Base-by-base conservation (phyloP, 139 green algal genomes). In the Coelastrella sp. region DNA sequence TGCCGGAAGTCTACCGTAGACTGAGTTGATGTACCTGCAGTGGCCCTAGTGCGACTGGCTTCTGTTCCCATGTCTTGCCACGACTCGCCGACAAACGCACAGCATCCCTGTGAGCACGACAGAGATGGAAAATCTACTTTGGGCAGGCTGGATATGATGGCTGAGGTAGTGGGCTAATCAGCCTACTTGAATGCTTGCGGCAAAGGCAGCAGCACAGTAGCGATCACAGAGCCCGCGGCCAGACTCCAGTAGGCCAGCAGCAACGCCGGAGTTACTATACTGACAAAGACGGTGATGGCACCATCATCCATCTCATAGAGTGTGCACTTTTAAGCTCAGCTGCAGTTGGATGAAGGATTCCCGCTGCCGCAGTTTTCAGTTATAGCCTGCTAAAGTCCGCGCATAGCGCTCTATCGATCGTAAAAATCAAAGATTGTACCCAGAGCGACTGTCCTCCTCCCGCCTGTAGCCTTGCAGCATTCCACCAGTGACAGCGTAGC, bases 201-300 rank as follows among this genome's bases (percentile, higher is more conserved):
- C 0, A 94, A 47, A 7, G 92, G 92, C 0, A 94, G 95, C 7
- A 95, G 74, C 5, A 97, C 20, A 0, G 93, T 94, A 0, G 96
- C 59, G 0, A 95, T 71, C 0, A 96, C 94, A 3, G 93, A 87
- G 5, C 56, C 60, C 3, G 92, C 92, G 3, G 93, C 92, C 2
- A 96, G 91, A 3, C 89, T n/a, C 95, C 95, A 97, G 83, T 95
- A 97, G 0, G 91, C 59, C 0, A 77, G 58, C 4, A 96, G 82
- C 3, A 96, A 76, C 4, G 32, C 32, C 32, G 32, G 32, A 47
- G 1, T 47, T 47, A 47, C 32, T 47, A 47, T 47, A 47, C 1
- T 47, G 32, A 47, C 32, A 47, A 47, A 47, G 32, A 2, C 32
- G 32, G 32, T 47, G 32, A 47, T 47, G 32, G 32, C 32, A 1